phyloP scores from a whole-genome alignment of 192 early-diverging fungal genomes.

The Coemansia sp. region DNA sequence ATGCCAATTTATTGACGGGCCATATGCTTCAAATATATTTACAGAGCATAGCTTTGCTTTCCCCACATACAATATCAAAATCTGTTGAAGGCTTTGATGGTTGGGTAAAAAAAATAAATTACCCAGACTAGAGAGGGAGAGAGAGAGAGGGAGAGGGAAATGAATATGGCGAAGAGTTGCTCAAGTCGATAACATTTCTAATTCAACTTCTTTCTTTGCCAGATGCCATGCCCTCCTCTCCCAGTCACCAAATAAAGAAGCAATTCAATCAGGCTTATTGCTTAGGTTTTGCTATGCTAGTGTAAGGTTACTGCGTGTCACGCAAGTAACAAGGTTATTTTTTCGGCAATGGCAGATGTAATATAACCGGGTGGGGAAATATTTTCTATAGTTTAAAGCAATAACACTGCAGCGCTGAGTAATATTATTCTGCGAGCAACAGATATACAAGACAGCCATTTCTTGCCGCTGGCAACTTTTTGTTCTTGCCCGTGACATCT shows the following conservation, averaged over 20 bases:
- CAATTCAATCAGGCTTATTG: not conserved
- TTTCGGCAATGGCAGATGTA: not conserved
- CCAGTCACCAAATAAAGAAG: not conserved
- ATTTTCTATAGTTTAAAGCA: not conserved
- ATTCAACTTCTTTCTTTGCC: not conserved
- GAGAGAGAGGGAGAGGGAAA: too few species aligned
- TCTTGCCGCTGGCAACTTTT: not conserved
- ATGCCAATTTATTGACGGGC: not conserved
- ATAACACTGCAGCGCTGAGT: not conserved
- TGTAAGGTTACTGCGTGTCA: not conserved
- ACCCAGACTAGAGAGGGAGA: too few species aligned
- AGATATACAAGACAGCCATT: slow-evolving; percentile 11
- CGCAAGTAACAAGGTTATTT: slow-evolving; percentile 6
- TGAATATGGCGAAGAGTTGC: too few species aligned
- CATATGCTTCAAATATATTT: not conserved
- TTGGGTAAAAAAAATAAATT: not conserved
- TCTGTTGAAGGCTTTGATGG: not conserved
- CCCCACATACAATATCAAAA: slow-evolving; percentile 1
- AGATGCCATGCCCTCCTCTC: not conserved
- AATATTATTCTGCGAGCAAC: not conserved
- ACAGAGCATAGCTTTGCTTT: not conserved
- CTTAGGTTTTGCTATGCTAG: not conserved
- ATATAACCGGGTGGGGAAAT: not conserved
- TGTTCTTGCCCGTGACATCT: not conserved
- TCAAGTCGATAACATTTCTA: too few species aligned